Conservation (phyloP, 345 rosid genomes). For the Eucalyptus pauciflora region DNA sequence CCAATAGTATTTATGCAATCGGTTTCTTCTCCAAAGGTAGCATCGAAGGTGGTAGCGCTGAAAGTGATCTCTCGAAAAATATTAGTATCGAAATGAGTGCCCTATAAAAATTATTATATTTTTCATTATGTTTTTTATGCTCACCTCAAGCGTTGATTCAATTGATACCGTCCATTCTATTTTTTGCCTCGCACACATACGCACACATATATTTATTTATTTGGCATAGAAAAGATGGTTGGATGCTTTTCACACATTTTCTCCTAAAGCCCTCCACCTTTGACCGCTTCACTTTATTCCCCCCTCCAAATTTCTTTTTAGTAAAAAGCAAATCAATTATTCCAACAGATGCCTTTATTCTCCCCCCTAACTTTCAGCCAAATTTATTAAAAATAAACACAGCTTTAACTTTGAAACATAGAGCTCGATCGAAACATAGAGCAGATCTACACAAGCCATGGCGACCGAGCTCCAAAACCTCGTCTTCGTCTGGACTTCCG, state of each 20-base stretch:
- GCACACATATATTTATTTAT: too few relatives aligned
- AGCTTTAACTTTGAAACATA: not conserved
- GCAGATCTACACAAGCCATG: not conserved
- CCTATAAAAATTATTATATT: too few relatives aligned
- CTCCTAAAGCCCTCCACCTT: not conserved
- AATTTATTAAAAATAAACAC: not conserved
- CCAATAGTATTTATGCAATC: rapidly evolving
- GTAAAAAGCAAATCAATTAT: not conserved
- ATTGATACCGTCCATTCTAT: too few relatives aligned
- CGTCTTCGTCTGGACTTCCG: slow-evolving; percentile 9
- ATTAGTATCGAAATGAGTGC: too few relatives aligned
- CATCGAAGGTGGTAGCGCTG: not conserved
- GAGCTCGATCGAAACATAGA: not conserved
- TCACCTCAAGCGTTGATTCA: too few relatives aligned
- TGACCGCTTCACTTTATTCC: not conserved
- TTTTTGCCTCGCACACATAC: too few relatives aligned
- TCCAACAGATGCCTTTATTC: not conserved
- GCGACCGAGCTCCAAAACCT: slow-evolving; percentile 1
- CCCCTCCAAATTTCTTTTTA: too few relatives aligned
- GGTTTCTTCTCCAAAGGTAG: not conserved
- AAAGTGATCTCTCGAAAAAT: too few relatives aligned
- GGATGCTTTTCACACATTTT: not conserved
- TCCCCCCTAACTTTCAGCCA: not conserved
- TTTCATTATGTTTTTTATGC: too few relatives aligned
- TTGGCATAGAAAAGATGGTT: too few relatives aligned